These are phyloP conservation scores for Margaritispora aquatica DNA, from an alignment of 495 filamentous ascomycete genomes.

Conservation along the genomic window DNA sequence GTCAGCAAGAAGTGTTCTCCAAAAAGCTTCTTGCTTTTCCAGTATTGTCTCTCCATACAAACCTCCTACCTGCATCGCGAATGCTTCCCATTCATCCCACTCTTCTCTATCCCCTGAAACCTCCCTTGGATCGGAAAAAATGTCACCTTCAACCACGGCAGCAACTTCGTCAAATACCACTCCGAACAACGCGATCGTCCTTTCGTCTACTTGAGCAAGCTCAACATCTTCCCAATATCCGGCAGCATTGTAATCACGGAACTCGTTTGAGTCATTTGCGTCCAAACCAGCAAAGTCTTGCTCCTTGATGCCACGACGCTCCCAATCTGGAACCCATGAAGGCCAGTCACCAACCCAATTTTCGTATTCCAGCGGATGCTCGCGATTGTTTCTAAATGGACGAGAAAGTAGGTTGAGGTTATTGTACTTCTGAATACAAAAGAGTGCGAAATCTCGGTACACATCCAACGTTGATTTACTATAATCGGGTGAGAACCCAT, in stretches of 20 bases:
- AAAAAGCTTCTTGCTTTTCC: background rate
- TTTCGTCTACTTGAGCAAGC: background rate
- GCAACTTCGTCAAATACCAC: background rate
- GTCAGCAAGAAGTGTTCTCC: background rate
- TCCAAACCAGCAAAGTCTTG: background rate
- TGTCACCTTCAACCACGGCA: background rate
- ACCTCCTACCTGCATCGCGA: background rate
- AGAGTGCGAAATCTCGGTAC: background rate
- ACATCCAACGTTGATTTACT: background rate
- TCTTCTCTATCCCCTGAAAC: background rate
- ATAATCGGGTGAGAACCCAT: background rate
- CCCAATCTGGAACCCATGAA: background rate
- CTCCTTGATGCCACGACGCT: background rate
- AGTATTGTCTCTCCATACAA: background rate
- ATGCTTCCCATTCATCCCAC: background rate
- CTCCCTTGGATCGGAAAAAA: background rate
- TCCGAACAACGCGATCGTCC: background rate
- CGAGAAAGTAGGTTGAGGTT: background rate
- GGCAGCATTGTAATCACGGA: background rate
- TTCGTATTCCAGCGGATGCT: background rate
- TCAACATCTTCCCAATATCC: background rate
- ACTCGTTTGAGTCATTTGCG: background rate
- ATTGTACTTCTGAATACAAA: background rate
- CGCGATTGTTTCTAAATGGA: background rate
- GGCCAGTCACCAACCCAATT: background rate